phyloP scores from a whole-genome alignment of 2,329 filamentous ascomycete species.

The Ascochyta rabiei region DNA sequence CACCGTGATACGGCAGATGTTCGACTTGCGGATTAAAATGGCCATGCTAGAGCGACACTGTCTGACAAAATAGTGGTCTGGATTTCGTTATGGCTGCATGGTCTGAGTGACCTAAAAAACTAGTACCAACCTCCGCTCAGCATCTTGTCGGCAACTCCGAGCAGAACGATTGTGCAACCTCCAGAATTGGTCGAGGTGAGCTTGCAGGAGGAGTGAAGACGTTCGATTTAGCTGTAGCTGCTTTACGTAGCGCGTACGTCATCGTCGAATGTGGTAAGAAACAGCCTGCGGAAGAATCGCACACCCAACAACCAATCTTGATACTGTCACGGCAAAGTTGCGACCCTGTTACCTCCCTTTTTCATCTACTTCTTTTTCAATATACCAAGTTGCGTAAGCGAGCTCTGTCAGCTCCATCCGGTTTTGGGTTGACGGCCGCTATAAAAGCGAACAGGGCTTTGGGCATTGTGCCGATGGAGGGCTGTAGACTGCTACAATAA shows the following conservation, averaged over 20 bases:
- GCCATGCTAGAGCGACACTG: background rate
- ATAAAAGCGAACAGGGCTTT: constrained; percentile 25
- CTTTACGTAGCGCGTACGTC: background rate
- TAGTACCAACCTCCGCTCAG: background rate
- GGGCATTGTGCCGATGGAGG: background rate
- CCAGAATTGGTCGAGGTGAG: background rate
- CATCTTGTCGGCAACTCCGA: background rate
- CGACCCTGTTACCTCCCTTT: too few species aligned
- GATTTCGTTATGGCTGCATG: background rate
- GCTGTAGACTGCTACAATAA: background rate
- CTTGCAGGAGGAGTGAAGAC: background rate
- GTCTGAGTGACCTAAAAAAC: too few species aligned
- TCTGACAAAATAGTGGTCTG: background rate
- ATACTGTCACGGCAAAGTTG: too few species aligned
- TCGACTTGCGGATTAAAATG: background rate
- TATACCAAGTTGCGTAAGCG: too few species aligned
- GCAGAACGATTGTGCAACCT: background rate
- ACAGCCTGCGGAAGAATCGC: too few species aligned
- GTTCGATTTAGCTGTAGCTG: background rate
- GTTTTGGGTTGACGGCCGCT: constrained; percentile 18
- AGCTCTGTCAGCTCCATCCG: background rate
- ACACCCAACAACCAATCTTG: too few species aligned
- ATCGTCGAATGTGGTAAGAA: background rate
- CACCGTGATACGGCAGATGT: background rate
- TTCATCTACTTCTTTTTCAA: too few species aligned